Base-by-base conservation (phyloP, 169 alveolate genomes). In the Babesia bovis region DNA sequence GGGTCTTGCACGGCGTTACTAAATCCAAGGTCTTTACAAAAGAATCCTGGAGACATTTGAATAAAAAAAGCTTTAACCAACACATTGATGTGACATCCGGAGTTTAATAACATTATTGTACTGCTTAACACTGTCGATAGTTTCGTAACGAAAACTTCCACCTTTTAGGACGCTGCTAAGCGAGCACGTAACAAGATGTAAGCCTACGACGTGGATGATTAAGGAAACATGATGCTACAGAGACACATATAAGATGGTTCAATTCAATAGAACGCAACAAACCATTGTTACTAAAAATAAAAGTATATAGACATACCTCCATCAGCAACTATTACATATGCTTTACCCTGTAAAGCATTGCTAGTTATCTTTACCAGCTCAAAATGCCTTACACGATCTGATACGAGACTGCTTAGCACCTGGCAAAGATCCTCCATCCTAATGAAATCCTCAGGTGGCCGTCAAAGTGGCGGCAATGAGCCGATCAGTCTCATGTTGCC, bases 281-380 rank as follows among this genome's bases (percentile, higher is more conserved):
- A n/a, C n/a, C n/a, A n/a, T n/a, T n/a, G n/a, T n/a, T n/a, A n/a
- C n/a, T n/a, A n/a, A n/a, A 59, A 67, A 7, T 19, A 55, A 28
- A 17, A 45, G 42, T 5, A 4, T 17, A 36, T 23, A 7, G 53
- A 67, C 67, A 35, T 33, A 66, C 86, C 69, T 58, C 55, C 45
- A 33, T 78, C 86, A 32, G 74, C 88, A 25, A 81, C 69, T 15
- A 81, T 33, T 4, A 71, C 52, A 66, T 81, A 81, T 1, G 79
- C 63, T 42, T 69, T 70, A 42, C 79, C 42, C 28, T 30, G 35
- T 32, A 33, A 66, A 26, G 84, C 19, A 56, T 60, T 61, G 47
- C 49, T 81, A 7, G 82, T 71, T 10, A 81, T 38, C 67, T 81
- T 81, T 23, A 81, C 88, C 19, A 81, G 84, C 66, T 81, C 88